Evolutionary conservation across 2,329 filamentous ascomycete species (phyloP).

Genomic region (Neocucurbitaria cava): DNA sequence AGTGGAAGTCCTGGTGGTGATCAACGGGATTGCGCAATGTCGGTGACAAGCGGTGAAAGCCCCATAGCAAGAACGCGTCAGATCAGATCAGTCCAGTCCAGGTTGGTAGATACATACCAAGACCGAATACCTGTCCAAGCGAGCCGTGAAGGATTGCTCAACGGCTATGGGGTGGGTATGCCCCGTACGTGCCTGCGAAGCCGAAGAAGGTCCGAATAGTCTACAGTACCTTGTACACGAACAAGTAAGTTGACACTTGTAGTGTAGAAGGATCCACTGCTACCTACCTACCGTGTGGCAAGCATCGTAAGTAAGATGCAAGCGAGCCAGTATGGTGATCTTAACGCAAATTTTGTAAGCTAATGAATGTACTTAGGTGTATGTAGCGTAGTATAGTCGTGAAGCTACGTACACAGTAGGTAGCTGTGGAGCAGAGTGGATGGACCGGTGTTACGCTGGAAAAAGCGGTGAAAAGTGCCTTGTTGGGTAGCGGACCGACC

Average conservation of each 20-base stretch:
- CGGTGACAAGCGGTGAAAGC: constrained; percentile 6
- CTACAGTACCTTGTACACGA: too few relatives aligned
- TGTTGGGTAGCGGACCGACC: neutral
- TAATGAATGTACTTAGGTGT: too few relatives aligned
- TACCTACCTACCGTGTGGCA: too few relatives aligned
- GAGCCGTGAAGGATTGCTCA: neutral
- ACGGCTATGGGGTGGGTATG: too few relatives aligned
- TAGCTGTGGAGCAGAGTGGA: too few relatives aligned
- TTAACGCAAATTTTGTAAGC: constrained; percentile 8
- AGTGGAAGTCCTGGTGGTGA: neutral
- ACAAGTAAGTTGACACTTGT: neutral
- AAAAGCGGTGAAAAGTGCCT: constrained; percentile 25
- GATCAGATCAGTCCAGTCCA: too few relatives aligned
- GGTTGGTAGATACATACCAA: neutral
- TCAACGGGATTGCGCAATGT: too few relatives aligned
- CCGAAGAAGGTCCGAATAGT: neutral
- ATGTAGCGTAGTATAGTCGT: constrained; percentile 8
- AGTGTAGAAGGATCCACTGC: neutral
- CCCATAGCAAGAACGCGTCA: too few relatives aligned
- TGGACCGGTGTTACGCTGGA: constrained; percentile 1
- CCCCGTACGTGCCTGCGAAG: too few relatives aligned
- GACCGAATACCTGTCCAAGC: neutral
- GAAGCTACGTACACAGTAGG: neutral
- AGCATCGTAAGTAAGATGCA: constrained; percentile 1
- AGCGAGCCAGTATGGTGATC: constrained; percentile 3